Conservation (phyloP, 306 rosid genomes). For the Begonia peltatifolia region DNA sequence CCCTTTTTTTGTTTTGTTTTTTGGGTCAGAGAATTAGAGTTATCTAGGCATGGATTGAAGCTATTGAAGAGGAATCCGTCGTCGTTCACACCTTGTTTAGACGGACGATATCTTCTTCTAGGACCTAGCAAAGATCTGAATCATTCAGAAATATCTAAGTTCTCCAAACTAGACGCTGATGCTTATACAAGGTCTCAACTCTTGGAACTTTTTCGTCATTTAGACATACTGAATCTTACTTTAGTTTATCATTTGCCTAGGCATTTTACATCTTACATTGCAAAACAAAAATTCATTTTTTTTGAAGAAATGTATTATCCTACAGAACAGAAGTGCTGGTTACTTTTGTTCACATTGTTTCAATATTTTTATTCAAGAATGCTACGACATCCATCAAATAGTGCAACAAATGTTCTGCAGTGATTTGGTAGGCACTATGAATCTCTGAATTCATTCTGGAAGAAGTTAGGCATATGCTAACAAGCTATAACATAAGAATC, state of each 20-base stretch:
- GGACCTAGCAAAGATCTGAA: slow-evolving; percentile 60
- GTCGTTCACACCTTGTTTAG: slow-evolving; percentile 88
- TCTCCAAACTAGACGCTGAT: slow-evolving; percentile 62
- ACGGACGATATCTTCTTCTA: slow-evolving; percentile 71
- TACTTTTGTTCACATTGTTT: no score
- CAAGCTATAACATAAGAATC: no score
- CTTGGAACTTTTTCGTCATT: background rate
- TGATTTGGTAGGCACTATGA: no score
- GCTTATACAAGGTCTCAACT: slow-evolving; percentile 55
- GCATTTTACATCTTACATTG: background rate
- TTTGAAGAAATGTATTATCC: no score
- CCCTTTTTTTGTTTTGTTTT: no score
- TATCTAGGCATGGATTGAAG: slow-evolving; percentile 72
- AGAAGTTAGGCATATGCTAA: no score
- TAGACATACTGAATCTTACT: background rate
- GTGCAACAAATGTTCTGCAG: no score
- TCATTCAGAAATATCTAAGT: slow-evolving; percentile 67
- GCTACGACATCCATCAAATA: no score
- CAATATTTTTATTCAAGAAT: no score
- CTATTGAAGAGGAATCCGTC: slow-evolving; percentile 70
- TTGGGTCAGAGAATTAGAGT: slow-evolving; percentile 47
- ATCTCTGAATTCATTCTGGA: no score
- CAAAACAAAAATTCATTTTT: no score
- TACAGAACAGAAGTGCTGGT: no score
- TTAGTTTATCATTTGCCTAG: background rate